Base-by-base conservation (phyloP, 805 yeast genomes). In the Tetrapisispora phaffii region DNA sequence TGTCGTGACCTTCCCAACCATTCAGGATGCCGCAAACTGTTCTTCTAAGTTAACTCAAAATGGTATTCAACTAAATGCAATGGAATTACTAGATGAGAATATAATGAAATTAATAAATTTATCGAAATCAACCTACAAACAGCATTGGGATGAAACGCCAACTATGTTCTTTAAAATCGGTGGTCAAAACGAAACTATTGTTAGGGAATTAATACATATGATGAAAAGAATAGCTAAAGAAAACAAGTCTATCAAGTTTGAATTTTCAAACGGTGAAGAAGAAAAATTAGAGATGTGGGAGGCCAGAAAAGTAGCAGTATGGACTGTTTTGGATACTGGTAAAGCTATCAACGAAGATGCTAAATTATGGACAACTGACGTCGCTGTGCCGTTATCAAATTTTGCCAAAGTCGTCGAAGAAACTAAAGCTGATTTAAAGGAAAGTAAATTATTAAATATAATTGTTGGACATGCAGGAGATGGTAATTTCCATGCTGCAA, bases 381-480 rank as follows among this genome's bases (percentile, higher is more conserved):
- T 84, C 5, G 89, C 89, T 5, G 93, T 85, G 15, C 94, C 94
- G 2, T 72, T 85, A 41, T 81, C 89, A 0, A 69, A 69, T 45
- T 69, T 85, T 38, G 78, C 90, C 2, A 65, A 68, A n/a, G 73
- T 82, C 31, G 79, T 85, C 39, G 68, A 72, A 24, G 78, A 73
- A 39, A 77, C 87, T 2, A 77, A 81, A 60, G 65, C 67, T 5
- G 86, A 79, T 46, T 67, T 84, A 52, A 74, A 72, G 42, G 57
- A 62, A 4, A 72, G 77, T 23, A 77, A 78, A 0, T 60, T 80
- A 35, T 56, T 70, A 32, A 75, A 77, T 41, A 77, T 85, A 1
- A 75, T 80, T 26, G 76, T 84, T 36, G 90, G 90, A 7, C 94
- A 85, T 62, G 85, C 83, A 36, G 93, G 93, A 26, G 94, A 85